A percentile compares a stretch with the other conserved stretches of the same genome.
phyloP scores from a whole-genome alignment of 2,329 filamentous ascomycete species.

The Diplodia scrobiculata region DNA sequence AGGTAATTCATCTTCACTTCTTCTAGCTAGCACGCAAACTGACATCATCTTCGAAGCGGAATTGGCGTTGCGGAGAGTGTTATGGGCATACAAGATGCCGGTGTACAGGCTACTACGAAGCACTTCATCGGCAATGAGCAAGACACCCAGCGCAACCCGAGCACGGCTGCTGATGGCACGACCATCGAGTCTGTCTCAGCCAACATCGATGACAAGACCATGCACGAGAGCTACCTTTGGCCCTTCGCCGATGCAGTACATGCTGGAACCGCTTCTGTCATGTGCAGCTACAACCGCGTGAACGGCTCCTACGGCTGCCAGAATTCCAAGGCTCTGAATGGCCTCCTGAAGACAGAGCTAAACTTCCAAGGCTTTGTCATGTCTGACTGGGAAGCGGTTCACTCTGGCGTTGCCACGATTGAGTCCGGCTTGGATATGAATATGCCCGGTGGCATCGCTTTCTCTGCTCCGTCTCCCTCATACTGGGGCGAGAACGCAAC shows the following conservation, averaged over 20 bases:
- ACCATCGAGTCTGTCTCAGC: constrained; percentile 47
- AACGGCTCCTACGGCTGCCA: constrained; percentile 48
- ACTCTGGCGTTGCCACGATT: constrained; percentile 36
- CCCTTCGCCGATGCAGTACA: constrained; percentile 73
- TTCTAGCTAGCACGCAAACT: neutral
- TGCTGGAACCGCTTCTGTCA: constrained; percentile 60
- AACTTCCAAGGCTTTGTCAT: constrained; percentile 40
- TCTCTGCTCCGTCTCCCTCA: constrained; percentile 20
- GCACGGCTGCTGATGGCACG: constrained; percentile 38
- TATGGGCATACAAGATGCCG: constrained; percentile 49
- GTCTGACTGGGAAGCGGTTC: constrained; percentile 35
- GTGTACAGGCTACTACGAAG: constrained; percentile 49
- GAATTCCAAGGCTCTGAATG: constrained; percentile 51
- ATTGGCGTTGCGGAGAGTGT: constrained; percentile 49
- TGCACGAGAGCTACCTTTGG: constrained; percentile 78
- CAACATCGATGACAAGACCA: constrained; percentile 70
- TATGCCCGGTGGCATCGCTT: constrained; percentile 26
- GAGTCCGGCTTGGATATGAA: constrained; percentile 37
- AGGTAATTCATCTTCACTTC: neutral
- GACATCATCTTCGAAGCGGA: constrained; percentile 40
- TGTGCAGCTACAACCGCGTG: constrained; percentile 51
- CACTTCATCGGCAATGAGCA: constrained; percentile 68
- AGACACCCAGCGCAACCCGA: constrained; percentile 53
- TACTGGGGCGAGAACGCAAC: constrained; percentile 41
- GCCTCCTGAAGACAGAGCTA: constrained; percentile 55